phyloP scores from a whole-genome alignment of 768 basidiomycete species.

The Galerina sulciceps region DNA sequence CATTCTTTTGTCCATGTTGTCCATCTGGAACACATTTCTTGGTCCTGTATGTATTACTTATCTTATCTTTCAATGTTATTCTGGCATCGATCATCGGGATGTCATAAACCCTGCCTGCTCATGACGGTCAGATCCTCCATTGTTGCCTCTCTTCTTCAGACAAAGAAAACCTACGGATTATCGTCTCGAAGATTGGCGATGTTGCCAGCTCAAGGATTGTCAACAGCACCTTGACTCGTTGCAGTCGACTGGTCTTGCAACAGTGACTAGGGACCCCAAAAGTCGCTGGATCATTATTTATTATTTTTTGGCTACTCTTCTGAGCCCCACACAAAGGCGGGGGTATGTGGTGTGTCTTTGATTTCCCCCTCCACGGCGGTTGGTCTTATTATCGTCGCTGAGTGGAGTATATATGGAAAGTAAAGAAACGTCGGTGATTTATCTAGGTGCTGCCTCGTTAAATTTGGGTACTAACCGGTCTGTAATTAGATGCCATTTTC shows the following conservation, averaged over 20 bases:
- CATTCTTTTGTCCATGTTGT: background rate
- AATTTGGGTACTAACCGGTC: background rate
- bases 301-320: too few relatives aligned
- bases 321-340: constrained; percentile 27
- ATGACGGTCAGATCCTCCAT: background rate
- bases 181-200: too few relatives aligned
- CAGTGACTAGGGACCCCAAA: too few relatives aligned
- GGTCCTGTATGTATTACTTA: constrained; percentile 7
- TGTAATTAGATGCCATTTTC: constrained; percentile 44
- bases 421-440: constrained; percentile 48
- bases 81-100: background rate
- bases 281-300: too few relatives aligned
- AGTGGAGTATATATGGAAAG: constrained; percentile 58
- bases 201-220: too few relatives aligned
- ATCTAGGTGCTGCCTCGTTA: background rate
- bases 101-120: background rate
- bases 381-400: constrained; percentile 4
- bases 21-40: background rate
- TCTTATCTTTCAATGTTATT: background rate
- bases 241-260: too few relatives aligned
- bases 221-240: too few relatives aligned
- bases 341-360: constrained; percentile 19
- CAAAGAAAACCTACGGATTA: too few relatives aligned
- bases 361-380: background rate
- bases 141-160: too few relatives aligned